These are phyloP conservation scores for Datisca glomerata DNA, from an alignment of 306 rosid genomes.

Conservation along the genomic window DNA sequence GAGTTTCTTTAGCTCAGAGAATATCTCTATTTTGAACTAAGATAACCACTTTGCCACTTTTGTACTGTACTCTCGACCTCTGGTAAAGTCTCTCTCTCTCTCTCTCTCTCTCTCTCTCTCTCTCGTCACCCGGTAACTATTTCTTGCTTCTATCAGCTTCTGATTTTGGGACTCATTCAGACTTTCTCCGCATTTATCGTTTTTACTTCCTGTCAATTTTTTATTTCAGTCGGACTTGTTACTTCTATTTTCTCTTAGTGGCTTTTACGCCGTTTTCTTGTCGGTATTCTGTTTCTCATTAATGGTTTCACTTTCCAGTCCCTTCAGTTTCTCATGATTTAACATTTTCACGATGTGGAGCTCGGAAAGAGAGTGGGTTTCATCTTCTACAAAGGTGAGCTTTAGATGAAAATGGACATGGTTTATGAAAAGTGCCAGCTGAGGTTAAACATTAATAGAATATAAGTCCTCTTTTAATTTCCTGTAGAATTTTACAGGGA, in stretches of 20 bases:
- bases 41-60: conserved; percentile 14
- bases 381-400: background rate
- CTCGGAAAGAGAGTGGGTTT: background rate
- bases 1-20: conserved; percentile 30
- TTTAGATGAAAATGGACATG: background rate
- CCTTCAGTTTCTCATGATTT: background rate
- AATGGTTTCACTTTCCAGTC: background rate
- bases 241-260: too few species aligned
- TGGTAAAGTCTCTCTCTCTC: conserved; percentile 9
- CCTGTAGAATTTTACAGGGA: too few species aligned
- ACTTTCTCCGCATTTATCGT: conserved; percentile 17
- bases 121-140: conserved; percentile 16
- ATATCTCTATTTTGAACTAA: background rate
- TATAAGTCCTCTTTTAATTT: conserved; percentile 12
- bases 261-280: too few species aligned
- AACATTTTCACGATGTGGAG: background rate
- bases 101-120: conserved; percentile 12
- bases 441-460: background rate
- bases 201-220: conserved; percentile 19
- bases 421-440: background rate
- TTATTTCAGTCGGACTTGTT: too few species aligned
- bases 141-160: conserved; percentile 14
- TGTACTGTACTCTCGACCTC: conserved; percentile 26
- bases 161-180: too few species aligned
- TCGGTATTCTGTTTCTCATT: conserved; percentile 15